Conservation (phyloP, 208 protist species). For the Wallacemonas collosoma region DNA sequence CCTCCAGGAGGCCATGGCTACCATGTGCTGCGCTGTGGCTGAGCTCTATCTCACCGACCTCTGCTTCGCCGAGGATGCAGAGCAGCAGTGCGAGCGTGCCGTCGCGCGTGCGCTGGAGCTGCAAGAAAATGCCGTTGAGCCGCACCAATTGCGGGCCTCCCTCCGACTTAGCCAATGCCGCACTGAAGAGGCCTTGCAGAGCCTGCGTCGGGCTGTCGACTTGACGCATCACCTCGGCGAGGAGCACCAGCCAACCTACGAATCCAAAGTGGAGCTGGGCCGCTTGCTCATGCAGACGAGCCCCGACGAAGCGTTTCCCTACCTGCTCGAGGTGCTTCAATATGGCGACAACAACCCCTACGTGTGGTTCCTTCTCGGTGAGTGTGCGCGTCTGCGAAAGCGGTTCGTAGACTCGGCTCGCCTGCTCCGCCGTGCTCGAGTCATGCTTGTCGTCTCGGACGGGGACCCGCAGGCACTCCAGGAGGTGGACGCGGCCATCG, state of each 20-base stretch:
- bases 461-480: conserved; percentile 54
- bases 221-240: conserved; percentile 84
- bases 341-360: conserved; percentile 91
- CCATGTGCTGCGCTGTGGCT: conserved; percentile 85
- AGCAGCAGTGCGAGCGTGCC: conserved; percentile 78
- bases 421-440: conserved; percentile 77
- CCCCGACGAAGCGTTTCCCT: conserved; percentile 75
- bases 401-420: conserved; percentile 78
- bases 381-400: conserved; percentile 77
- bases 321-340: conserved; percentile 87
- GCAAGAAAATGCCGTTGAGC: conserved; percentile 67
- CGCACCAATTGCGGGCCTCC: conserved; percentile 84
- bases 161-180: conserved; percentile 81
- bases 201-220: conserved; percentile 73
- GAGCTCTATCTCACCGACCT: conserved; percentile 92
- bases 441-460: conserved; percentile 78
- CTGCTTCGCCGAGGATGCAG: conserved; percentile 81
- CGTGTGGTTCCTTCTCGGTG: conserved; percentile 92
- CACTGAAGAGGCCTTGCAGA: conserved; percentile 58
- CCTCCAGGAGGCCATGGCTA: conserved; percentile 79
- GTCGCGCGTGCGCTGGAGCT: conserved; percentile 52
- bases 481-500: conserved; percentile 83
- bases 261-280: conserved; percentile 89
- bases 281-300: conserved; percentile 89
- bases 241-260: conserved; percentile 89